Conservation (phyloP, 768 basidiomycete genomes). For the Tulasnella sp. region DNA sequence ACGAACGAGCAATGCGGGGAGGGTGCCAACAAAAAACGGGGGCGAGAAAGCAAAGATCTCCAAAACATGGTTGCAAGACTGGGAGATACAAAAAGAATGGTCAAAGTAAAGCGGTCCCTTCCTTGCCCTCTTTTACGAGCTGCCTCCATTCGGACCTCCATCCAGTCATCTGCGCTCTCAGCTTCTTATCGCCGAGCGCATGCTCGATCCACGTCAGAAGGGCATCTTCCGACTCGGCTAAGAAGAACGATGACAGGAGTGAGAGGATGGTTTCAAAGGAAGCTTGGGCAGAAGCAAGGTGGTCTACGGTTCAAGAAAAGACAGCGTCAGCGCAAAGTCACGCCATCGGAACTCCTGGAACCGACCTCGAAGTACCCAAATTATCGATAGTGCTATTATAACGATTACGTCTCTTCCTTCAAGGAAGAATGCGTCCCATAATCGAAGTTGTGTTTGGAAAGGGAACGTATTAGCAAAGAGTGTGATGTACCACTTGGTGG, state of each 20-base stretch:
- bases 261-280: constrained; percentile 90
- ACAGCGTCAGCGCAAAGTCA: too few species aligned
- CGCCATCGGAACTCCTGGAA: not conserved
- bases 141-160: constrained; percentile 82
- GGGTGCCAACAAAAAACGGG: not conserved
- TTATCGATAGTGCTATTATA: constrained; percentile 76
- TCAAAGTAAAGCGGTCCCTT: constrained; percentile 38
- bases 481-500: constrained; percentile 99
- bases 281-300: constrained; percentile 73
- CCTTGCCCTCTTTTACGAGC: constrained; percentile 40
- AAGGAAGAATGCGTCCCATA: constrained; percentile 92
- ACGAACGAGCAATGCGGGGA: not conserved
- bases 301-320: constrained; percentile 50
- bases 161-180: constrained; percentile 60
- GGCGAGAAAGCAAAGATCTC: not conserved
- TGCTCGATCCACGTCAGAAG: constrained; percentile 77
- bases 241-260: constrained; percentile 88
- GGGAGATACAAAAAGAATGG: not conserved
- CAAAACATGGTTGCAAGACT: not conserved
- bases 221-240: constrained; percentile 83
- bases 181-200: constrained; percentile 56
- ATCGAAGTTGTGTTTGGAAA: constrained; percentile 86
- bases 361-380: constrained; percentile 90
- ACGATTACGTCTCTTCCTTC: constrained; percentile 90
- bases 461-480: constrained; percentile 93